Conservation (phyloP, 2,329 filamentous ascomycete genomes). For the Claviceps spartinae region DNA sequence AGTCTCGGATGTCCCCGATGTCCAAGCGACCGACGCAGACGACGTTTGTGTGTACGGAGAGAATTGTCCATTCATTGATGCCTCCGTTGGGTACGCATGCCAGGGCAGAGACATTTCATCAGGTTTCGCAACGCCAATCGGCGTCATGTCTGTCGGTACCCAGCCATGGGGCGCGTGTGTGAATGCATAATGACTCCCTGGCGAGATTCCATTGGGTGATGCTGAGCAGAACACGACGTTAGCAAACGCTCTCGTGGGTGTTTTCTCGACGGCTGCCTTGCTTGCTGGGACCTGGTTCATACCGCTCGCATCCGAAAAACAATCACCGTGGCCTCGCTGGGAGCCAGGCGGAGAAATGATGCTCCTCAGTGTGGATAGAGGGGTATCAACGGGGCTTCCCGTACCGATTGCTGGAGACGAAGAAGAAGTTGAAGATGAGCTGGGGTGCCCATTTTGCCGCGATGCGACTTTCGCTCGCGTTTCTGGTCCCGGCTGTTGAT, state of each 20-base stretch:
- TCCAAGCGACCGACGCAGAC: conserved; percentile 28
- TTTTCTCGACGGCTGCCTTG: neutral
- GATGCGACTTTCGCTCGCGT: conserved; percentile 28
- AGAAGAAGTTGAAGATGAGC: conserved; percentile 31
- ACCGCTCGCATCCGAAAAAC: conserved; percentile 30
- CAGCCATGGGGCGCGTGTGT: conserved; percentile 26
- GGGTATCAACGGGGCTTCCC: conserved; percentile 27
- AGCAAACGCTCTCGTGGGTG: neutral
- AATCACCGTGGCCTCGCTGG: conserved; percentile 24
- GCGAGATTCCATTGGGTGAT: conserved; percentile 18
- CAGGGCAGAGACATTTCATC: conserved; percentile 31
- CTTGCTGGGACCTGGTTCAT: conserved; percentile 14
- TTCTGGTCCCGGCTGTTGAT: conserved; percentile 50
- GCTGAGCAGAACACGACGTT: conserved; percentile 13
- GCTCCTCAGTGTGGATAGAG: conserved; percentile 6
- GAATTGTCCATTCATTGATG: conserved; percentile 35
- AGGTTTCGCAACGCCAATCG: conserved; percentile 26
- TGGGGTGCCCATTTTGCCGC: conserved; percentile 25
- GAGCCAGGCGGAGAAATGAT: conserved; percentile 7
- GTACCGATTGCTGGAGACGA: conserved; percentile 31
- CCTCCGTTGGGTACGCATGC: conserved; percentile 36
- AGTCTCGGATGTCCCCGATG: conserved; percentile 22
- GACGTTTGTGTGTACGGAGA: conserved; percentile 33
- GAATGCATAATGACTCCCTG: conserved; percentile 25
- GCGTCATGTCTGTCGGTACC: conserved; percentile 29